Percentiles rank a stretch among this genome's conserved stretches.
Evolutionary conservation across 2,329 filamentous ascomycete genomes (phyloP).

Genomic region (Dendrostoma leiphaemia): DNA sequence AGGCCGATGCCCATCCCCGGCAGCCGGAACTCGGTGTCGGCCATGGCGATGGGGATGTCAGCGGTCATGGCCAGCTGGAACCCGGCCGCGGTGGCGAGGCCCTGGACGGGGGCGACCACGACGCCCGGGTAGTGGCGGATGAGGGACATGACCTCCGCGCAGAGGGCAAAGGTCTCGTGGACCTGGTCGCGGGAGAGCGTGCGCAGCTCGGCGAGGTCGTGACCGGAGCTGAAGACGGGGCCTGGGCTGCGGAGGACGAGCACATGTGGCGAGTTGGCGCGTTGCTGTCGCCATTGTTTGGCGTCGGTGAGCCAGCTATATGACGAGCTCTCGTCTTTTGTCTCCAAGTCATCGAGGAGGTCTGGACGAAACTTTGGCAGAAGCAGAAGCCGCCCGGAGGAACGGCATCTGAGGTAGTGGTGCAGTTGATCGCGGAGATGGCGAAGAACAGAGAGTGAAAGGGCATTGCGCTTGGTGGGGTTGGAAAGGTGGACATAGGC

Average conservation of each 20-base stretch:
- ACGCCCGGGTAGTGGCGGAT: conserved; percentile 30
- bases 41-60: conserved; percentile 27
- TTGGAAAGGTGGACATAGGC: conserved; percentile 27
- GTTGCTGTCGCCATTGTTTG: conserved; percentile 23
- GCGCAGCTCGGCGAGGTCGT: conserved; percentile 29
- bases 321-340: not conserved
- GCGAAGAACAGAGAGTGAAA: conserved; percentile 24
- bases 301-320: conserved; percentile 29
- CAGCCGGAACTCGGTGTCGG: conserved; percentile 20
- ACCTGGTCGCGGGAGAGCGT: conserved; percentile 11
- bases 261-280: conserved; percentile 26
- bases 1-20: conserved; percentile 30
- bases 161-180: conserved; percentile 26
- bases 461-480: conserved; percentile 25
- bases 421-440: conserved; percentile 26
- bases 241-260: conserved; percentile 30
- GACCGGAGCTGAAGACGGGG: conserved; percentile 31
- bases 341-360: conserved; percentile 20
- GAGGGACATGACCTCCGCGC: conserved; percentile 31
- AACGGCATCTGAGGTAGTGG: conserved; percentile 23
- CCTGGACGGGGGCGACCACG: conserved; percentile 30
- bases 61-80: conserved; percentile 32
- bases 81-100: conserved; percentile 31
- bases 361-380: conserved; percentile 28
- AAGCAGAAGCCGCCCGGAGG: conserved; percentile 21